A percentile compares a stretch with the other conserved stretches of the same genome.
phyloP scores from a whole-genome alignment of 2,329 filamentous ascomycete species.

The Calonectria fujianensis region DNA sequence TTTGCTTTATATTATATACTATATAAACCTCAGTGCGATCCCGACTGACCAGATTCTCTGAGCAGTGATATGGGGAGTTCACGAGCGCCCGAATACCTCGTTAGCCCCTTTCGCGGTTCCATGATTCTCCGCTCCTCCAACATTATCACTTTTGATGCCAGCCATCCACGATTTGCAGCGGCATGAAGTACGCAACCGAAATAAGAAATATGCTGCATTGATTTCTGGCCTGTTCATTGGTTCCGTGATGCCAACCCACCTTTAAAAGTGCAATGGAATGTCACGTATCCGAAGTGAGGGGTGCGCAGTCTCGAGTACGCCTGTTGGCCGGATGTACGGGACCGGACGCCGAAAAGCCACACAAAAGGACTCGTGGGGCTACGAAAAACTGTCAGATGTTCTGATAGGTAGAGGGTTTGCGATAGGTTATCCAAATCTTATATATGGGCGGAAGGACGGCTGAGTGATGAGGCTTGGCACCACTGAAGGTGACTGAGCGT shows the following conservation, averaged over 20 bases:
- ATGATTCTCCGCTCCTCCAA: background rate
- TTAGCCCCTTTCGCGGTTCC: background rate
- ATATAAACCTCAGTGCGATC: background rate
- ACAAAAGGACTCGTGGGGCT: constrained; percentile 1
- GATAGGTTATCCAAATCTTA: no score
- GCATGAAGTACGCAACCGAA: background rate
- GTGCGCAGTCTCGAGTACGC: constrained; percentile 12
- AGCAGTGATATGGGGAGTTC: background rate
- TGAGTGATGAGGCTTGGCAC: constrained; percentile 11
- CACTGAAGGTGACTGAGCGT: background rate
- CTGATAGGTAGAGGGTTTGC: background rate
- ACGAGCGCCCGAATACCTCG: background rate
- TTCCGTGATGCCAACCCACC: background rate
- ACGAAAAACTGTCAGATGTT: no score
- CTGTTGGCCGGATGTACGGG: background rate
- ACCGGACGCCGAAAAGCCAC: background rate
- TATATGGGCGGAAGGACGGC: background rate
- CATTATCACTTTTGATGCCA: background rate
- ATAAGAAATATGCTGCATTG: background rate
- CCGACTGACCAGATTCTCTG: no score
- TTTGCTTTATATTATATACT: background rate
- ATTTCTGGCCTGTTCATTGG: background rate
- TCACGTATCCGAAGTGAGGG: background rate
- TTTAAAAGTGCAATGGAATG: constrained; percentile 17
- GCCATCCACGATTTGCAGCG: background rate